Conservation (phyloP, 169 alveolate genomes). For the Eimeria maxima region DNA sequence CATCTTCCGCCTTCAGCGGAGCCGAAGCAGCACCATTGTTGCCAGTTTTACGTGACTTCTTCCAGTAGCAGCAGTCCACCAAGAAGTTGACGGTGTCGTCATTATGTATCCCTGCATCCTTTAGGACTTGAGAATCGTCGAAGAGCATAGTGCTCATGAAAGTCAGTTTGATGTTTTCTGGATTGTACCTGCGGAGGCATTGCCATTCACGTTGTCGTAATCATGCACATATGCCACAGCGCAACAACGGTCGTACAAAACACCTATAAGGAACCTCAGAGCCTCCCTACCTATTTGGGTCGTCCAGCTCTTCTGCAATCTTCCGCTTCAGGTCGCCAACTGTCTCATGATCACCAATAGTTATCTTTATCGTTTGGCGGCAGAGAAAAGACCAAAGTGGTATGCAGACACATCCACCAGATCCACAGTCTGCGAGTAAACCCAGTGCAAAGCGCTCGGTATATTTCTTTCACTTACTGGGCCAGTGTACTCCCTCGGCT, state of each 20-base stretch:
- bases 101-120: conserved; percentile 65
- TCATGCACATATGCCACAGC: not conserved
- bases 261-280: not conserved
- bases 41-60: conserved; percentile 1
- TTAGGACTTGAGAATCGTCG: conserved; percentile 73
- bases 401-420: conserved; percentile 75
- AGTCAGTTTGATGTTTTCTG: conserved; percentile 61
- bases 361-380: conserved; percentile 67
- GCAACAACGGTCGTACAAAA: not conserved
- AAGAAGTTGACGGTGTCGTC: conserved; percentile 62
- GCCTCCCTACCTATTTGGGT: conserved; percentile 67
- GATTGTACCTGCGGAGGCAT: conserved; percentile 35
- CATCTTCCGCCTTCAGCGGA: conserved; percentile 11
- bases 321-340: conserved; percentile 67
- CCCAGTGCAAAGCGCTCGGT: not conserved
- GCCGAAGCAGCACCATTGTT: conserved; percentile 19
- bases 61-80: conserved; percentile 75
- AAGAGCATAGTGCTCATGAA: conserved; percentile 51
- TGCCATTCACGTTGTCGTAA: not conserved
- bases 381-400: conserved; percentile 82
- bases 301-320: conserved; percentile 76
- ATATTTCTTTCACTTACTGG: not conserved
- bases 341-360: conserved; percentile 68
- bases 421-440: conserved; percentile 67
- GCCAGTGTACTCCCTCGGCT: not conserved